These are phyloP conservation scores for Phytophthora cryptogea DNA, from an alignment of 352 stramenopile species.

Conservation along the genomic window DNA sequence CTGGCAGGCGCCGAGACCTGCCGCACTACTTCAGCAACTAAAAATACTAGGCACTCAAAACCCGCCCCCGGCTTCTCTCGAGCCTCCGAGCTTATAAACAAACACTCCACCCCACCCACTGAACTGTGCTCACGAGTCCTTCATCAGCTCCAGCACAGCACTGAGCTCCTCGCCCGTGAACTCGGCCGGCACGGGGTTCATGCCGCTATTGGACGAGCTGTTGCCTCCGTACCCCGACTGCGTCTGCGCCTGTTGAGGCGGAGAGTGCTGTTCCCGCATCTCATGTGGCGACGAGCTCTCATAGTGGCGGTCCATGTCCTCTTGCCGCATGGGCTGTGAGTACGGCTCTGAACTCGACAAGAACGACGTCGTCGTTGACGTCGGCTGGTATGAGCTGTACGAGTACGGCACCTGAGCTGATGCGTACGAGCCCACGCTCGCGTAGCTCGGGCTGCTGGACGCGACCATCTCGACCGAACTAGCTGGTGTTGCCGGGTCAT, in stretches of 20 bases:
- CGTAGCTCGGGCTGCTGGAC: constrained; percentile 25
- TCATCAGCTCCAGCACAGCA: constrained; percentile 54
- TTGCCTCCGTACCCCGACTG: constrained; percentile 33
- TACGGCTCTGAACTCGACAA: constrained; percentile 33
- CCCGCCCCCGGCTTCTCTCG: neutral
- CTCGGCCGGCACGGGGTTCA: constrained; percentile 32
- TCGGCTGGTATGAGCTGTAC: constrained; percentile 40
- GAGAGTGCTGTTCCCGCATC: constrained; percentile 23
- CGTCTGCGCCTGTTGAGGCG: constrained; percentile 29
- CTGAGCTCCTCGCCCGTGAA: constrained; percentile 58
- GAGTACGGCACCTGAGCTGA: constrained; percentile 32
- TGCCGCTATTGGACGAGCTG: constrained; percentile 18
- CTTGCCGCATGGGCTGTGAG: constrained; percentile 37
- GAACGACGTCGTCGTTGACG: constrained; percentile 32
- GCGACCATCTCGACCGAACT: constrained; percentile 25
- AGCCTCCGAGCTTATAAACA: constrained; percentile 34
- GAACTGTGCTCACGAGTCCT: constrained; percentile 35
- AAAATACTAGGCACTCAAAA: constrained; percentile 27
- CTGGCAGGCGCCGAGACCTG: neutral
- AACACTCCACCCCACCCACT: neutral
- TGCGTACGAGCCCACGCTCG: constrained; percentile 17
- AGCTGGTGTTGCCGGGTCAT: constrained; percentile 25
- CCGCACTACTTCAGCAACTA: constrained; percentile 23
- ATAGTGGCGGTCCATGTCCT: constrained; percentile 39
- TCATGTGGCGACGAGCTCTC: constrained; percentile 39